Evolutionary conservation across 2,329 filamentous ascomycete species (phyloP).

Genomic region (Cryphonectria nitschkei): DNA sequence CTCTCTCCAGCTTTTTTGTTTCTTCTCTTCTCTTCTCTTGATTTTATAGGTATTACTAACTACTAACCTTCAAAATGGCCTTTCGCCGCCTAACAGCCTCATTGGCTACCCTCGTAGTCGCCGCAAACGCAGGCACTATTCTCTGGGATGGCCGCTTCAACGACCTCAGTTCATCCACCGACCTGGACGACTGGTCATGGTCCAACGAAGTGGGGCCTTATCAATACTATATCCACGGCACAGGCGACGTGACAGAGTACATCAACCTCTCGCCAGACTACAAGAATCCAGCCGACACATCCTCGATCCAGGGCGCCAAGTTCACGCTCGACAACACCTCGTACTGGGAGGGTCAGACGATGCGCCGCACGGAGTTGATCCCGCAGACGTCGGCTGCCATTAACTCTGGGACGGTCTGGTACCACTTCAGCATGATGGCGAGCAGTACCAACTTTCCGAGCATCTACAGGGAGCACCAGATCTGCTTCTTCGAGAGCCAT

Average conservation of each 20-base stretch:
- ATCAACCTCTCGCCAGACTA: conserved; percentile 62
- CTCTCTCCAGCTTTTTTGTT: not conserved
- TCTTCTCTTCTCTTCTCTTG: not conserved
- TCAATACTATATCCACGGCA: conserved; percentile 78
- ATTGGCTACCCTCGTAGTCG: conserved; percentile 36
- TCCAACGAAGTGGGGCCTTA: conserved; percentile 70
- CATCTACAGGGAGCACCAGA: conserved; percentile 68
- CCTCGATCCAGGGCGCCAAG: conserved; percentile 66
- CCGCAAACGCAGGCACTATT: conserved; percentile 33
- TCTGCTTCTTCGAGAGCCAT: conserved; percentile 67
- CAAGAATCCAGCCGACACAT: conserved; percentile 68
- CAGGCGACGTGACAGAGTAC: conserved; percentile 58
- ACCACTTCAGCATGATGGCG: conserved; percentile 72
- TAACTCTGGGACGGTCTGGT: conserved; percentile 68
- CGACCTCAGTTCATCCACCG: conserved; percentile 54
- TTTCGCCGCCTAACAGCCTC: conserved; percentile 14
- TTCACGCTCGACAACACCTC: conserved; percentile 67
- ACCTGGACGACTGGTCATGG: conserved; percentile 67
- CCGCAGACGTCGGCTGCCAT: conserved; percentile 70
- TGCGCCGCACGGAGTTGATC: conserved; percentile 76
- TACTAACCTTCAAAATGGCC: conserved; percentile 10
- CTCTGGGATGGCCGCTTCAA: conserved; percentile 72
- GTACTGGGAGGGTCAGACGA: conserved; percentile 73
- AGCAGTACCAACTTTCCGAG: conserved; percentile 62
- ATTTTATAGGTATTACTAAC: not conserved